Evolutionary conservation across 495 filamentous ascomycete genomes (phyloP).

Genomic region (Amorphotheca resinae): DNA sequence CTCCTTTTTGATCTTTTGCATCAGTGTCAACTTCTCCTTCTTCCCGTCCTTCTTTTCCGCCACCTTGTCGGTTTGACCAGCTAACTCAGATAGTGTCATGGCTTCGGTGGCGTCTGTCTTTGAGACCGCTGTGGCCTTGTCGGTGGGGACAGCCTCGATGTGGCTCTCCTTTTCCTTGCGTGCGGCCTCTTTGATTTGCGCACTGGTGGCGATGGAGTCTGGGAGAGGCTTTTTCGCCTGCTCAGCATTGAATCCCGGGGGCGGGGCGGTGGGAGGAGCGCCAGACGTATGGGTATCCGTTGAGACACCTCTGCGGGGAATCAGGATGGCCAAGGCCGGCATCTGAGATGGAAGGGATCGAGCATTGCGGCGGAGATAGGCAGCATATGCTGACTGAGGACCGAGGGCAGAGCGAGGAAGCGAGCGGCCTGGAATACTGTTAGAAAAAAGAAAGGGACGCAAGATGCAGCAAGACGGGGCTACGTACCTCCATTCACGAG

Average conservation of each 20-base stretch:
- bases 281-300: conserved; percentile 60
- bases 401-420: conserved; percentile 23
- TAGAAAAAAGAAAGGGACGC: not conserved
- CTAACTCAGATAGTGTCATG: conserved; percentile 31
- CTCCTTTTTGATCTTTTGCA: conserved; percentile 89
- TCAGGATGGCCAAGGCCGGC: conserved; percentile 50
- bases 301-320: conserved; percentile 49
- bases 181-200: conserved; percentile 21
- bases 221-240: conserved; percentile 79
- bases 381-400: conserved; percentile 30
- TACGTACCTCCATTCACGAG: conserved; percentile 33
- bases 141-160: conserved; percentile 10
- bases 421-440: conserved; percentile 22
- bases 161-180: conserved; percentile 17
- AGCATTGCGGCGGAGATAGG: conserved; percentile 43
- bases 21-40: conserved; percentile 72
- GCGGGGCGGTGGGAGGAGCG: conserved; percentile 50
- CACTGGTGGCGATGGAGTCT: conserved; percentile 31
- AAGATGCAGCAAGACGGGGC: not conserved
- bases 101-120: conserved; percentile 35
- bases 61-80: conserved; percentile 28
- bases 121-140: conserved; percentile 24
- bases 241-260: conserved; percentile 87
- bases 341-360: conserved; percentile 46
- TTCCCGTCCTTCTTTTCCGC: conserved; percentile 66